Evolutionary conservation across 1,284 basidiomycete genomes (phyloP), one percentile per base, ranked within the genome.

Genomic region (Fomitopsis palustris): DNA sequence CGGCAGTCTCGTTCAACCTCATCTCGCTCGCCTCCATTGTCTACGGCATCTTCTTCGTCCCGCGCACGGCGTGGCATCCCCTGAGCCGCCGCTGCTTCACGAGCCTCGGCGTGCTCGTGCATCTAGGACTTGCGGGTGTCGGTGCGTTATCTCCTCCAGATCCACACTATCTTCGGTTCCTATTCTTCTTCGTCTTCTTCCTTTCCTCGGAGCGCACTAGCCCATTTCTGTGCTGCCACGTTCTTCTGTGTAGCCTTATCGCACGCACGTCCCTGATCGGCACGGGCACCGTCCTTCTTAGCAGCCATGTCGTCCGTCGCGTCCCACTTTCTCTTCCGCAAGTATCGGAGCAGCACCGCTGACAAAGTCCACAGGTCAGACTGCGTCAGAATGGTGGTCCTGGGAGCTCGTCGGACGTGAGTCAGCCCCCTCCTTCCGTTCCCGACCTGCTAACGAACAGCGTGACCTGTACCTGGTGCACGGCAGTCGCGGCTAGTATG

Each of bases 371-470:
- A 29, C 61, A 76, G 74, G 76, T 10, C 82, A 84, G 64, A 81
- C 77, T 35, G 91, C 90, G 1, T 85, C 85, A 9, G 93, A 96
- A 70, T 96, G 93, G 94, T 95, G 93, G 92, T 87, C 88, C 38
- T 95, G 93, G 93, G 93, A 95, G 70, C 77, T 93, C 3, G 77
- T 91, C 55, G 80, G 79, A 53, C 72, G 81, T 84, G 62, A 64
- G 82, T 54, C 12, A 16, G 45, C n/a, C 4, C 3, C 9, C 2
- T 12, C 17, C 33, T 60, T 19, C 41, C 49, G 25, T 21, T 10
- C 27, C 29, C n/a, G 55, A 10, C 21, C 21, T 16, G 25, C 45
- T 47, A 27, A 47, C 16, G 1, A 16, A 43, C 4, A 25, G 17
- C 16, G 17, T 27, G 25, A 16, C 45, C 14, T 29, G 25, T 25